Percentiles rank a stretch among this genome's conserved stretches.
Conservation (phyloP, 2,329 filamentous ascomycete genomes). For the Trichoderma sp. region DNA sequence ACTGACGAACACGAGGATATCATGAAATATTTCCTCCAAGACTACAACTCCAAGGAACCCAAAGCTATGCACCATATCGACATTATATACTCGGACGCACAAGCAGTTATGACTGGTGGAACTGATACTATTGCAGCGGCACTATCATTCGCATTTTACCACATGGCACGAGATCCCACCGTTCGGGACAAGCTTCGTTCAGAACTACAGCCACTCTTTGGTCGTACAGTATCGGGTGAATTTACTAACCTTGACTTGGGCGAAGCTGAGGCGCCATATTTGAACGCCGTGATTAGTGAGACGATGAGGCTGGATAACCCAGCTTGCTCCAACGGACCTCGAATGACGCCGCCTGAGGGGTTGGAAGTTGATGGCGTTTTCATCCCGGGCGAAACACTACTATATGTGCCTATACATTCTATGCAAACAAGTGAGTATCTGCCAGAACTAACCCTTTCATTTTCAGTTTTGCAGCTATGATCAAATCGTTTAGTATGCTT, state of each 20-base stretch:
- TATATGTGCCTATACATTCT: slow-evolving; percentile 1
- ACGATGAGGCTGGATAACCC: slow-evolving; percentile 39
- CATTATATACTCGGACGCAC: slow-evolving; percentile 32
- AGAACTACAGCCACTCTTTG: slow-evolving; percentile 29
- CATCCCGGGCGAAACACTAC: slow-evolving; percentile 35
- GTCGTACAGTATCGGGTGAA: slow-evolving; percentile 30
- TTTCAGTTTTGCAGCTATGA: background rate
- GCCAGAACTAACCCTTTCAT: too few relatives aligned
- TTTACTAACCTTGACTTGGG: slow-evolving; percentile 33
- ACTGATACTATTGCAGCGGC: slow-evolving; percentile 5
- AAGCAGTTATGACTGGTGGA: slow-evolving; percentile 34
- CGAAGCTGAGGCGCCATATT: slow-evolving; percentile 26
- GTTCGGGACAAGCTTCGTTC: slow-evolving; percentile 28
- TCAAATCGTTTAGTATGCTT: too few relatives aligned
- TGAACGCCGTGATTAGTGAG: slow-evolving; percentile 40
- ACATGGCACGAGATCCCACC: background rate
- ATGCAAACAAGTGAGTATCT: slow-evolving; percentile 9
- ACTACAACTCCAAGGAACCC: slow-evolving; percentile 34
- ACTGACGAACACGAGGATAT: slow-evolving; percentile 35
- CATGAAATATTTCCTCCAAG: slow-evolving; percentile 35
- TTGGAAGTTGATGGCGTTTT: slow-evolving; percentile 34
- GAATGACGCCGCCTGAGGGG: slow-evolving; percentile 36
- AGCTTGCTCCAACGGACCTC: slow-evolving; percentile 36
- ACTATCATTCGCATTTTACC: slow-evolving; percentile 4
- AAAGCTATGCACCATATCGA: slow-evolving; percentile 33